Evolutionary conservation across 2,329 filamentous ascomycete genomes (phyloP), one percentile per base, ranked within the genome.

Genomic region (Karstenula rhodostoma): DNA sequence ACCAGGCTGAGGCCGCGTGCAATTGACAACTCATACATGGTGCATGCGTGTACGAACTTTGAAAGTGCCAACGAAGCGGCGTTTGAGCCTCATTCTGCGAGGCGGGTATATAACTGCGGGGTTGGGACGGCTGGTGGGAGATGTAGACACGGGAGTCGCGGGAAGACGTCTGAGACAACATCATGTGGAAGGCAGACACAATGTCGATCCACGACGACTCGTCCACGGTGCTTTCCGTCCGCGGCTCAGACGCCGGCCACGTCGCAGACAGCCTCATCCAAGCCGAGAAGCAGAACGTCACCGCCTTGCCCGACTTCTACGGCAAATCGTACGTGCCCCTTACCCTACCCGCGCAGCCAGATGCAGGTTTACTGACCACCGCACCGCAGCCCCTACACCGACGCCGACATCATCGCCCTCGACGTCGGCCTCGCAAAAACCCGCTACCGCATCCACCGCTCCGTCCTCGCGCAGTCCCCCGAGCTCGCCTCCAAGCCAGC

Each of bases 371-470:
- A 13, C 33, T 35, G 33, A 35, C 33, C 10, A 1, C 1, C 4
- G n/a, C n/a, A n/a, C n/a, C n/a, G 17, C 25, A 73, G 70, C 1
- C 69, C 68, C 1, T 72, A 72, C 49, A 61, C 61, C 10, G 62
- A 68, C n/a, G 48, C 60, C 0, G 57, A 65, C 3, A 63, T 71
- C 37, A 59, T 70, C 0, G 59, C 60, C 2, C 29, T 76, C 15
- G 66, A 69, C 42, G 66, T 72, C 1, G 71, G 72, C 1, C 42
- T 60, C 15, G 58, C 62, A 23, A 52, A 66, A 9, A 62, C 59
- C 5, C 67, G 64, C 6, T 76, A 72, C 25, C 51, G 59, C 4
- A 52, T 75, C n/a, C 73, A 74, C 32, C 65, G 68, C 35, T 59
- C 57, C 0, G 47, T 74, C n/a, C 59, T 76, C 2, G 55, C 60